phyloP scores from a whole-genome alignment of 805 yeast genomes.

The Yamadazyma paraphyllophila region DNA sequence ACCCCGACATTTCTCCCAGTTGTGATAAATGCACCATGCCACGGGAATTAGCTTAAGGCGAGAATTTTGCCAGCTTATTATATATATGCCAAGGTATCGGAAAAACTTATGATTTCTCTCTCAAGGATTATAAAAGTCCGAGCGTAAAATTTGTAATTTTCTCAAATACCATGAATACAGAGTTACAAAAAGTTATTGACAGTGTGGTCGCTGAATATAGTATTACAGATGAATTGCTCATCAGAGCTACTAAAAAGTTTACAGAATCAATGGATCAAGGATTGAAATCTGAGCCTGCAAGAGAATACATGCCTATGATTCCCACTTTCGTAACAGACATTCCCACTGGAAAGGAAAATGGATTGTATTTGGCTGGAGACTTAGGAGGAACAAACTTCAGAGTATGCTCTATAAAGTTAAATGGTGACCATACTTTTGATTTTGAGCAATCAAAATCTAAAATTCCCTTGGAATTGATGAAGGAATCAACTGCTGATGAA shows the following conservation, averaged over 20 bases:
- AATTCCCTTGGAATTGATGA: conserved; percentile 78
- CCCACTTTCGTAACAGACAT: conserved; percentile 84
- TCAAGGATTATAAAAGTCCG: conserved; percentile 7
- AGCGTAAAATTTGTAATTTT: conserved; percentile 1
- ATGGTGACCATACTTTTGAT: conserved; percentile 76
- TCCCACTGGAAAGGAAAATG: conserved; percentile 84
- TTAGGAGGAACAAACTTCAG: conserved; percentile 96
- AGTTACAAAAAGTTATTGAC: conserved; percentile 27
- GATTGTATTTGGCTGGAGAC: conserved; percentile 85
- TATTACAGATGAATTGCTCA: conserved; percentile 41
- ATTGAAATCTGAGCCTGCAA: conserved; percentile 38
- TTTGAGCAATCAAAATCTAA: conserved; percentile 74
- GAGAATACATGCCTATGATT: conserved; percentile 74
- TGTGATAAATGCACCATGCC: too few relatives aligned
- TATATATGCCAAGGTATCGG: too few relatives aligned
- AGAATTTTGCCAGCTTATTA: too few relatives aligned
- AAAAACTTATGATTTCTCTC: not conserved
- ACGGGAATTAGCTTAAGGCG: too few relatives aligned
- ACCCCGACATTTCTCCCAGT: too few relatives aligned
- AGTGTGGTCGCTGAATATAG: conserved; percentile 41
- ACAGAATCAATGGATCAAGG: conserved; percentile 62
- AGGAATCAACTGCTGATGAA: conserved; percentile 56
- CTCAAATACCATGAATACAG: conserved; percentile 16
- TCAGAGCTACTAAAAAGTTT: conserved; percentile 53
- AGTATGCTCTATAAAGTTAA: conserved; percentile 80